Percentiles rank a stretch among this genome's conserved stretches.
These are phyloP conservation scores for Coffea canephora DNA, from an alignment of 257 asterid species.

Conservation along the genomic window DNA sequence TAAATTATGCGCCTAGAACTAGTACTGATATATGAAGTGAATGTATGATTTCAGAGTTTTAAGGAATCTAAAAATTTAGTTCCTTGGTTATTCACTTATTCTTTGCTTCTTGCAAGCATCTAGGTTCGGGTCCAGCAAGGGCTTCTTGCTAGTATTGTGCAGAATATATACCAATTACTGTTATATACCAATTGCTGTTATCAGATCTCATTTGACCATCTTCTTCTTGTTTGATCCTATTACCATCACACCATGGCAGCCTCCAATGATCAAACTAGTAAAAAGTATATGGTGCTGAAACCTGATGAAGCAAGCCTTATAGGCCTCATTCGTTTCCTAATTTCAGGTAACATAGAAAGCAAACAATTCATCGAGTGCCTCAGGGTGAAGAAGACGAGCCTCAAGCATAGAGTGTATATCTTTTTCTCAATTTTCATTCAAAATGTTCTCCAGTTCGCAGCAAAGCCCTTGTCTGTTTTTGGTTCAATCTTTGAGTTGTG, in stretches of 20 bases:
- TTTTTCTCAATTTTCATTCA: slow-evolving; percentile 20
- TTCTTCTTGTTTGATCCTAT: neutral
- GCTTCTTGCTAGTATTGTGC: too few relatives aligned
- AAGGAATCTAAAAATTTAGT: too few relatives aligned
- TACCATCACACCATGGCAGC: neutral
- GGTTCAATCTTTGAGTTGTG: slow-evolving; percentile 56
- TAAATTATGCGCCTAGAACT: too few relatives aligned
- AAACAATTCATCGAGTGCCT: slow-evolving; percentile 24
- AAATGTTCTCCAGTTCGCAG: slow-evolving; percentile 10
- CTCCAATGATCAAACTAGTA: neutral
- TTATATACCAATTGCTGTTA: neutral
- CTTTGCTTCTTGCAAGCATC: too few relatives aligned
- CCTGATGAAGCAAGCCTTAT: slow-evolving; percentile 21
- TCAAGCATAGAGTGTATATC: slow-evolving; percentile 22
- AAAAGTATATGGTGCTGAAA: slow-evolving; percentile 13
- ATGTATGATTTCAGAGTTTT: neutral
- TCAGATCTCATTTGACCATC: neutral
- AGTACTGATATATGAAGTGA: too few relatives aligned
- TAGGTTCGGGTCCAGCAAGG: neutral
- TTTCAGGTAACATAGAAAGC: slow-evolving; percentile 17
- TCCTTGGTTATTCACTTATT: too few relatives aligned
- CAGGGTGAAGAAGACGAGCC: slow-evolving; percentile 14
- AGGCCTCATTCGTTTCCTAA: slow-evolving; percentile 14
- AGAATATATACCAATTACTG: too few relatives aligned
- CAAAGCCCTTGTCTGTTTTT: slow-evolving; percentile 33